Base-by-base conservation (phyloP, 257 asterid genomes). In the Cruciata laevipes region DNA sequence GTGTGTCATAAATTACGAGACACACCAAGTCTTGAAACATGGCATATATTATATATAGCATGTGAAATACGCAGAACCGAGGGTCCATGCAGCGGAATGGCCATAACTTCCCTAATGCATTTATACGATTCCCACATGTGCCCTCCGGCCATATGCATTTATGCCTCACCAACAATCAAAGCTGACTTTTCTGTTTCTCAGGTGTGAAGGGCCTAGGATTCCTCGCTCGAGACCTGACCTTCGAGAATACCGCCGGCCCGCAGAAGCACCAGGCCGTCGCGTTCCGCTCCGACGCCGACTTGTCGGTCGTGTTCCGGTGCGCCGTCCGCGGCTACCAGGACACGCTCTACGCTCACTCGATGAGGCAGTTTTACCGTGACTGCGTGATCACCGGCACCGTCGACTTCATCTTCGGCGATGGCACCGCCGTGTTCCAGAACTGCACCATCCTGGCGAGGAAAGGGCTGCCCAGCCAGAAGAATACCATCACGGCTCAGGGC, bases 171-270 rank as follows among this genome's bases (percentile, higher is more conserved):
- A 20, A 53, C 25, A 53, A 53, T 51, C 18, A 4, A 4, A n/a
- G 25, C 27, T 53, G 25, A 38, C 70, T 27, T 7, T 35, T 53
- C n/a, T 27, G 40, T 13, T 55, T 0, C 3, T 32, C 20, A 86
- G 92, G 83, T 57, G 92, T 86, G 13, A 86, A 78, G 75, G 89
- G 86, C 11, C 77, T 31, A 56, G 87, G 89, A 30, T 86, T 86
- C 66, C 74, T 86, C 35, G 92, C 92, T 23, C 76, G 85, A 13
- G 89, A 81, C 75, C 63, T 86, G 14, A 86, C 89, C 58, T 86
- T 83, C 40, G 79, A 86, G 81, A 86, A 86, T 80, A 83, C 87
- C 0, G 87, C 91, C n/a, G 91, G 91, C 14, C 81, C 91, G 0
- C 76, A 81, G 33, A 86, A 83, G 56, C 89, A 86, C 77, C 92